Conservation (phyloP, 805 yeast genomes). For the Saturnispora hagleri region DNA sequence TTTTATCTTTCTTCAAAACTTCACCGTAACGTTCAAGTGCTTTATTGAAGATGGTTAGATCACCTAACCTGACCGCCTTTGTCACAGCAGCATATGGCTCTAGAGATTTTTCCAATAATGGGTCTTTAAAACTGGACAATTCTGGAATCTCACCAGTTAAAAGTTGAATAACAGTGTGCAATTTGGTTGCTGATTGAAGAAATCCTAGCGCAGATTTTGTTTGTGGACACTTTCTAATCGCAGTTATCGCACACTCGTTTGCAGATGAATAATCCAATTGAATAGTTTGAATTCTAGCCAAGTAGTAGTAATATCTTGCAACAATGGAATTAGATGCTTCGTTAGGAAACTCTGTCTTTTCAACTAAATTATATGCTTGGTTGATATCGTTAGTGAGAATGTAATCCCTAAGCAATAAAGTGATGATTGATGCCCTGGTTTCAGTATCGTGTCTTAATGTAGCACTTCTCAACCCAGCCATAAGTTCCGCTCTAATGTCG, state of each 20-base stretch:
- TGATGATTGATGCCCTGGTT: conserved; percentile 79
- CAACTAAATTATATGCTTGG: conserved; percentile 82
- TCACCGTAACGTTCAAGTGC: conserved; percentile 56
- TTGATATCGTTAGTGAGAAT: conserved; percentile 69
- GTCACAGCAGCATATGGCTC: conserved; percentile 81
- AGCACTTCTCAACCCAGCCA: conserved; percentile 74
- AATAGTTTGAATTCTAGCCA: conserved; percentile 84
- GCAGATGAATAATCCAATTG: conserved; percentile 91
- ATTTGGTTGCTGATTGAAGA: conserved; percentile 79
- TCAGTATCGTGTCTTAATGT: conserved; percentile 88
- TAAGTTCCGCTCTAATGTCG: conserved; percentile 59
- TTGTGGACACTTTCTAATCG: conserved; percentile 94
- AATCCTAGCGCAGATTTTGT: conserved; percentile 79
- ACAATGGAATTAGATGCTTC: conserved; percentile 72
- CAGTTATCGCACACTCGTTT: conserved; percentile 83
- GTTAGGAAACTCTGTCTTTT: conserved; percentile 81
- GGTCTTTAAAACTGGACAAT: conserved; percentile 65
- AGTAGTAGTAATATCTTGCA: conserved; percentile 84
- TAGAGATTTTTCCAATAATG: conserved; percentile 48
- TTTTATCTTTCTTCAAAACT: conserved; percentile 63
- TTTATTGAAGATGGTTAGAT: conserved; percentile 68
- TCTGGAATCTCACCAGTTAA: conserved; percentile 97
- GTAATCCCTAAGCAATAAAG: conserved; percentile 77
- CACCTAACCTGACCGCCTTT: conserved; percentile 88
- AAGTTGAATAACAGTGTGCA: conserved; percentile 79